phyloP scores from a whole-genome alignment of 2,329 filamentous ascomycete species.

The Paraphoma chrysanthemicola region DNA sequence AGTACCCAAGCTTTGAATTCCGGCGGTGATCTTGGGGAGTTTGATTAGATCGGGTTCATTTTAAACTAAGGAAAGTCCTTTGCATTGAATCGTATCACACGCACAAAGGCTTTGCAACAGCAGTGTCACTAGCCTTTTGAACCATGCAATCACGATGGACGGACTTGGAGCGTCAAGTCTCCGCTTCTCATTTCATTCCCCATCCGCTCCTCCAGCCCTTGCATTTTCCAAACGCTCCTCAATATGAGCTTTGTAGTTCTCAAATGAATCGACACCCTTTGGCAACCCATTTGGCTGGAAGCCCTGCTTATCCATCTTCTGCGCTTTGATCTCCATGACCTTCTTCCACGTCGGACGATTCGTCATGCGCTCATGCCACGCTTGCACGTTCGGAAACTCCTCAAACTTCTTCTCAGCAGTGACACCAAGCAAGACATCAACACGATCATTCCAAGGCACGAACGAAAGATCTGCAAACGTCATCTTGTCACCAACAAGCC shows the following conservation, averaged over 20 bases:
- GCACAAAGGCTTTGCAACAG: too few species aligned
- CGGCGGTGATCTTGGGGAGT: too few species aligned
- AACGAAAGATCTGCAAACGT: constrained; percentile 14
- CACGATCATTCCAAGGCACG: constrained; percentile 43
- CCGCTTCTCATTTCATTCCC: too few species aligned
- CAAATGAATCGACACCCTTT: constrained; percentile 25
- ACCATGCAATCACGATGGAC: too few species aligned
- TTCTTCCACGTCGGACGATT: constrained; percentile 42
- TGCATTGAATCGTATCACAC: too few species aligned
- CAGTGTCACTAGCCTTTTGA: too few species aligned
- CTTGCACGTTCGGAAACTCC: constrained; percentile 25
- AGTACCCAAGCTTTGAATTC: too few species aligned
- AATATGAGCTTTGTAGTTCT: background rate
- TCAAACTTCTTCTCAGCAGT: constrained; percentile 14
- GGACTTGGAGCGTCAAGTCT: too few species aligned
- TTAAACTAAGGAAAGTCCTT: too few species aligned
- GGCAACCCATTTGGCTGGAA: constrained; percentile 47
- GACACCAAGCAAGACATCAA: constrained; percentile 27
- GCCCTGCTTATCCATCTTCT: constrained; percentile 49
- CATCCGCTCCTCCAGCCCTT: too few species aligned
- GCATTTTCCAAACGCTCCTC: too few species aligned
- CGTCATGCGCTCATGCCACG: constrained; percentile 49
- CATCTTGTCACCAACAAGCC: constrained; percentile 52
- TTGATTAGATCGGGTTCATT: too few species aligned
- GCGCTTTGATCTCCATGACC: constrained; percentile 38